Conservation (phyloP, 345 rosid genomes). For the Eucalyptus caleyi region DNA sequence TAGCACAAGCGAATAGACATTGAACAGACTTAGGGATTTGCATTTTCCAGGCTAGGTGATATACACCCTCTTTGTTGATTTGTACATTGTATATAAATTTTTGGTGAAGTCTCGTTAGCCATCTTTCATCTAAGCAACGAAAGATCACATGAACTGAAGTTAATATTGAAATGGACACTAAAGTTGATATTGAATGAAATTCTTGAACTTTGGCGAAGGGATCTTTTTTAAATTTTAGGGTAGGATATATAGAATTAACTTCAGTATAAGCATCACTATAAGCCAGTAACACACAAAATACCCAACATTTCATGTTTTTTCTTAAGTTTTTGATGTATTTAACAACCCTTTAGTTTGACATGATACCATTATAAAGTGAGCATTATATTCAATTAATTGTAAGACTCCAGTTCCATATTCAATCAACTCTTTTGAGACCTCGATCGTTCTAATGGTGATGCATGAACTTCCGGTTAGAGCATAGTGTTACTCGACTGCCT, state of each 20-base stretch:
- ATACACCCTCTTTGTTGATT: neutral
- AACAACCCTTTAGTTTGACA: neutral
- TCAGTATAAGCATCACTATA: neutral
- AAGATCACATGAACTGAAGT: neutral
- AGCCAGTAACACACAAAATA: neutral
- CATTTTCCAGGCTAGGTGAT: neutral
- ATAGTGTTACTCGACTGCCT: neutral
- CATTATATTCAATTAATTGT: neutral
- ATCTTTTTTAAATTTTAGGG: neutral
- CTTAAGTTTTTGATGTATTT: neutral
- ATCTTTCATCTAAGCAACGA: neutral
- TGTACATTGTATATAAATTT: neutral
- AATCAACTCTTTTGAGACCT: neutral
- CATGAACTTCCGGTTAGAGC: neutral
- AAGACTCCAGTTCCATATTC: neutral
- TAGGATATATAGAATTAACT: neutral
- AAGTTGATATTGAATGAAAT: neutral
- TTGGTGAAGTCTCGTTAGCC: neutral
- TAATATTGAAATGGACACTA: neutral
- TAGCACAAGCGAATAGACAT: neutral
- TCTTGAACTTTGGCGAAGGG: neutral
- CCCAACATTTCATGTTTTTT: neutral
- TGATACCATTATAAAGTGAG: neutral
- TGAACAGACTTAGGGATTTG: neutral
- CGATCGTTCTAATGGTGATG: neutral